phyloP scores from a whole-genome alignment of 345 rosid genomes.

The Dimocarpus longan region DNA sequence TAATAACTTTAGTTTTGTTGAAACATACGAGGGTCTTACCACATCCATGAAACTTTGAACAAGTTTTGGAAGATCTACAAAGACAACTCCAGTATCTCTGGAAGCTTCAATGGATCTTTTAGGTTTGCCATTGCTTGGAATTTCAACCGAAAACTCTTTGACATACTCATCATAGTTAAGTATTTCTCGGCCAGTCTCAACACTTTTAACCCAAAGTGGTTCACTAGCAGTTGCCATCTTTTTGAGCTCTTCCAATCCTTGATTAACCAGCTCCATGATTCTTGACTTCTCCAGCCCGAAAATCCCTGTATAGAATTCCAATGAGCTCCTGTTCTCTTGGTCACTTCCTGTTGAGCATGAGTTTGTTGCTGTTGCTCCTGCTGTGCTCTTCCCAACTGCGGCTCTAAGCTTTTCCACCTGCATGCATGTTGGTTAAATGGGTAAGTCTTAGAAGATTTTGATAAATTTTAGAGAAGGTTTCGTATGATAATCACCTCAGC shows the following conservation, averaged over 20 bases:
- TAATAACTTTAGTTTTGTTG: too few relatives aligned
- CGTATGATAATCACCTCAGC: conserved; percentile 51
- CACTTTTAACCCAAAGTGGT: conserved; percentile 88
- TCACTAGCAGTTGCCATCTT: conserved; percentile 78
- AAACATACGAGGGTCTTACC: conserved; percentile 38
- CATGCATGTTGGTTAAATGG: not conserved
- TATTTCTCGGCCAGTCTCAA: conserved; percentile 92
- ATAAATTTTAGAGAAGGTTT: not conserved
- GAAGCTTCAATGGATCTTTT: conserved; percentile 87
- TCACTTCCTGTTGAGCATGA: conserved; percentile 67
- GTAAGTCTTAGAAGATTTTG: not conserved
- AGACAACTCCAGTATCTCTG: conserved; percentile 76
- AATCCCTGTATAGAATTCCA: conserved; percentile 76
- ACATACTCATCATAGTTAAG: conserved; percentile 91
- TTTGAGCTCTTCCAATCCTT: conserved; percentile 77
- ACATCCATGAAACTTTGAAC: conserved; percentile 87
- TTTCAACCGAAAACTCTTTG: conserved; percentile 66
- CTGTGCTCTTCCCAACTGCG: conserved; percentile 56
- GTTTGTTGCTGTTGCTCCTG: conserved; percentile 45
- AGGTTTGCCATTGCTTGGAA: conserved; percentile 38
- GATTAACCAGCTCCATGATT: conserved; percentile 68
- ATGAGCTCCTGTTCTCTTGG: conserved; percentile 70
- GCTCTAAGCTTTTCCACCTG: conserved; percentile 78
- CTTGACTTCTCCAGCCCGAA: conserved; percentile 79
- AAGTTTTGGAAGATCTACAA: conserved; percentile 77